These are phyloP conservation scores for Hypoxylon crocopeplum DNA, from an alignment of 495 filamentous ascomycete genomes.

Conservation along the genomic window DNA sequence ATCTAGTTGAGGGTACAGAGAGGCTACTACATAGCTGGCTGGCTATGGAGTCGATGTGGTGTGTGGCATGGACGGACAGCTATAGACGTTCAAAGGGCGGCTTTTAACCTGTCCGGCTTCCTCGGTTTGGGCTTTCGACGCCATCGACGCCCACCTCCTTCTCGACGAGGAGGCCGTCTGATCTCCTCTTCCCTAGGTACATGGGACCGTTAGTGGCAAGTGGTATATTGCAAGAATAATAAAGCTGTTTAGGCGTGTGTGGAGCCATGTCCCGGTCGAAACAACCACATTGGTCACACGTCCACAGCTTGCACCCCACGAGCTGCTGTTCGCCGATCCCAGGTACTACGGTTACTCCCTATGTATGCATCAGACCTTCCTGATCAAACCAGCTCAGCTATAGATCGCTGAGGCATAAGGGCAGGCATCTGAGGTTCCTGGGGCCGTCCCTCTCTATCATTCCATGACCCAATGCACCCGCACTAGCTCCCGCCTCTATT, in stretches of 20 bases:
- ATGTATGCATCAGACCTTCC: slow-evolving; percentile 34
- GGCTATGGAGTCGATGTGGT: slow-evolving; percentile 17
- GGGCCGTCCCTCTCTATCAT: slow-evolving; percentile 24
- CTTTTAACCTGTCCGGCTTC: slow-evolving; percentile 34
- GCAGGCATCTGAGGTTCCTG: slow-evolving; percentile 33
- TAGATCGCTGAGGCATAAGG: slow-evolving; percentile 35
- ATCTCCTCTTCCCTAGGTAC: slow-evolving; percentile 46
- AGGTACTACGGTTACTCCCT: slow-evolving; percentile 39
- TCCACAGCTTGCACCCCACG: slow-evolving; percentile 44
- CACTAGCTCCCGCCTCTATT: slow-evolving; percentile 36
- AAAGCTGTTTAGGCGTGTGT: slow-evolving; percentile 45
- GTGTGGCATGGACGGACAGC: slow-evolving; percentile 24
- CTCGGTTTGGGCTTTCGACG: slow-evolving; percentile 33
- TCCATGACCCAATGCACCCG: slow-evolving; percentile 35
- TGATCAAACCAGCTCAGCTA: slow-evolving; percentile 35
- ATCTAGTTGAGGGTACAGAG: slow-evolving; percentile 22
- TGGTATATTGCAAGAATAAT: slow-evolving; percentile 44
- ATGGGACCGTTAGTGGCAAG: slow-evolving; percentile 40
- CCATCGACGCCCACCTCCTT: slow-evolving; percentile 35
- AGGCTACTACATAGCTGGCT: slow-evolving; percentile 19
- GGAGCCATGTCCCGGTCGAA: slow-evolving; percentile 45
- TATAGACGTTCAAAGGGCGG: slow-evolving; percentile 30
- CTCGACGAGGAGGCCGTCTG: slow-evolving; percentile 59
- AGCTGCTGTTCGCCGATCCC: slow-evolving; percentile 44
- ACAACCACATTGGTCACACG: slow-evolving; percentile 45